Evolutionary conservation across 768 basidiomycete genomes (phyloP).

Genomic region (Collybia sordida): DNA sequence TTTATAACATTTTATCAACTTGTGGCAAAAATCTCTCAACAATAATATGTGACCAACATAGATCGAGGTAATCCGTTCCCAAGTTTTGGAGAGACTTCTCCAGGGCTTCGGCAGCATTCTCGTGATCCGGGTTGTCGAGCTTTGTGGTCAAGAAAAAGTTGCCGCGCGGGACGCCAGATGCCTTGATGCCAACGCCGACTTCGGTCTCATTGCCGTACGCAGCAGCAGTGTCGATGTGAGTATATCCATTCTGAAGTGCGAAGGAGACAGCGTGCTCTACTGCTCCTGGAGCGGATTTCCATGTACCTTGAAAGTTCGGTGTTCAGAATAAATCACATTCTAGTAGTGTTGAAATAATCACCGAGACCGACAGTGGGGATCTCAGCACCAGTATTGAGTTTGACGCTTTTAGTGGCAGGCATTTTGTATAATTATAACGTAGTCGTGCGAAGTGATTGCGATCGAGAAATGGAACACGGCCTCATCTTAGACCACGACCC

Average conservation of each 20-base stretch:
- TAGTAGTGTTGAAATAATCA: conserved; percentile 18
- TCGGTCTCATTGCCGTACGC: conserved; percentile 76
- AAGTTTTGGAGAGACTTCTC: conserved; percentile 67
- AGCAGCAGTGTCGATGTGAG: conserved; percentile 68
- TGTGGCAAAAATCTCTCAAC: not conserved
- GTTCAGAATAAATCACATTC: not conserved
- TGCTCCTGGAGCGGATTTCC: conserved; percentile 69
- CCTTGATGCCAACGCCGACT: conserved; percentile 79
- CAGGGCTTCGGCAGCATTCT: conserved; percentile 58
- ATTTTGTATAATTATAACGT: conserved; percentile 31
- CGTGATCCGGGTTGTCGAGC: conserved; percentile 64
- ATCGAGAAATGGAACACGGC: too few species aligned
- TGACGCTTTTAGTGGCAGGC: conserved; percentile 50
- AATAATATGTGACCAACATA: conserved; percentile 45
- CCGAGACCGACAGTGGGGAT: conserved; percentile 79
- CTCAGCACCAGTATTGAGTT: conserved; percentile 73
- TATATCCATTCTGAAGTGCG: conserved; percentile 76
- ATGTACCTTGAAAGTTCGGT: conserved; percentile 54
- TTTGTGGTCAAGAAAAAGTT: conserved; percentile 83
- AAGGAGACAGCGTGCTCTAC: conserved; percentile 74
- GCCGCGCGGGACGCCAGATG: conserved; percentile 68
- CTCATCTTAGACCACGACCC: too few species aligned
- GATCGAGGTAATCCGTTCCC: conserved; percentile 75
- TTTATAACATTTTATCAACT: not conserved
- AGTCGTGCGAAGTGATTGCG: too few species aligned